phyloP scores from a whole-genome alignment of 148 eudicot genomes.

The Rheum nobile region DNA sequence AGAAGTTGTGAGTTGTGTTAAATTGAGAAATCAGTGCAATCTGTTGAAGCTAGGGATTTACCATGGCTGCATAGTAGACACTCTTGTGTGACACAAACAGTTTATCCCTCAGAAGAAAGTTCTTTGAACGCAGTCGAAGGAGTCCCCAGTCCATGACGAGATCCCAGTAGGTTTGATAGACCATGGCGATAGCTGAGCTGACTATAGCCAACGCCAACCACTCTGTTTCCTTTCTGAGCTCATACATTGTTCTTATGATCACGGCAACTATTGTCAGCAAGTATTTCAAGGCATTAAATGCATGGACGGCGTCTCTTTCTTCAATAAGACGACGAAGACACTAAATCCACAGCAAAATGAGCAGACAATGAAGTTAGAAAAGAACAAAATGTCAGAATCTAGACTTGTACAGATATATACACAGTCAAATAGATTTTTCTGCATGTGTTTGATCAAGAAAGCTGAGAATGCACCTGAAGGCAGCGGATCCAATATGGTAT shows the following conservation, averaged over 20 bases:
- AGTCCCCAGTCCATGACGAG: conserved; percentile 82
- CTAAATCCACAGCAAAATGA: conserved; percentile 21
- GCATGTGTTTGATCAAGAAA: background rate
- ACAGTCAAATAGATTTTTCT: too few relatives aligned
- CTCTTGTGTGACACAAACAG: conserved; percentile 45
- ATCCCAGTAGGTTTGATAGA: conserved; percentile 68
- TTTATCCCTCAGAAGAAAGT: conserved; percentile 53
- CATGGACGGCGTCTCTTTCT: conserved; percentile 40
- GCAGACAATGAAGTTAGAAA: too few relatives aligned
- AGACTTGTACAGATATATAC: background rate
- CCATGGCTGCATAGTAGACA: conserved; percentile 68
- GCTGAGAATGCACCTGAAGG: conserved; percentile 48
- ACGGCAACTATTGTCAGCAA: conserved; percentile 66
- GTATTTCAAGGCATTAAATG: conserved; percentile 56
- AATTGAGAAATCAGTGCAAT: background rate
- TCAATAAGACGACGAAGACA: conserved; percentile 63
- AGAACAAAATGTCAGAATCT: background rate
- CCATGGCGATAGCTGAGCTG: conserved; percentile 47
- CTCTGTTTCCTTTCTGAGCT: conserved; percentile 24
- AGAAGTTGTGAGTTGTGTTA: background rate
- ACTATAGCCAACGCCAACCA: conserved; percentile 53
- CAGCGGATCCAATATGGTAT: conserved; percentile 77
- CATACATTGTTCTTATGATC: conserved; percentile 48
- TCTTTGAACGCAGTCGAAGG: conserved; percentile 44
- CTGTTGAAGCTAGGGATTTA: conserved; percentile 14